Evolutionary conservation across 108 stramenopile genomes (phyloP).

Genomic region (Bacterosira constricta): DNA sequence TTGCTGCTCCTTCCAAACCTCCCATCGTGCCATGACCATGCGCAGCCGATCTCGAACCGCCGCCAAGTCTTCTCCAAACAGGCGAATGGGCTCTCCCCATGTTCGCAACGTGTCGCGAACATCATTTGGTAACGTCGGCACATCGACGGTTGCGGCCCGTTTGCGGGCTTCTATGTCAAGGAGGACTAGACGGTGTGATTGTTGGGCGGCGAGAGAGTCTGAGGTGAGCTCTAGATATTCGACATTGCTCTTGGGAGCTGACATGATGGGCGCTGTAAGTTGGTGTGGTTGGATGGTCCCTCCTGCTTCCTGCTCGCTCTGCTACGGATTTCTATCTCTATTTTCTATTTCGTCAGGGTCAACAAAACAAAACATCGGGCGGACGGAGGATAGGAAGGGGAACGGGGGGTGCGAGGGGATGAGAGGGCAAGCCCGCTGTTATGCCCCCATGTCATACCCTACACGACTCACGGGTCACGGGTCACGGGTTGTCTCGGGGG

Average conservation of each 20-base stretch:
- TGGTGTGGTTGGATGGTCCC: background rate
- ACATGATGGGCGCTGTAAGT: background rate
- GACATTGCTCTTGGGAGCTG: conserved; percentile 17
- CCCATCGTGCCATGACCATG: conserved; percentile 63
- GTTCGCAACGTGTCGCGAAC: conserved; percentile 71
- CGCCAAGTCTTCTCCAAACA: conserved; percentile 93
- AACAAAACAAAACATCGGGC: too few species aligned
- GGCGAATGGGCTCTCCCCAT: conserved; percentile 75
- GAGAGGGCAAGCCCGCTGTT: too few species aligned
- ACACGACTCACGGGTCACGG: too few species aligned
- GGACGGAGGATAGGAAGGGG: background rate
- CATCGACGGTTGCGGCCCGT: conserved; percentile 74
- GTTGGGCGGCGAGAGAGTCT: conserved; percentile 61
- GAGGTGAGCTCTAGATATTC: conserved; percentile 64
- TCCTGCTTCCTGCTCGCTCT: too few species aligned
- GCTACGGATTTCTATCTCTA: too few species aligned
- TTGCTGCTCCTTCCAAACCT: conserved; percentile 55
- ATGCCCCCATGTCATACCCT: too few species aligned
- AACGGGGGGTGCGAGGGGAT: background rate
- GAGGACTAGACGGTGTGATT: conserved; percentile 61
- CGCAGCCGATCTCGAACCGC: conserved; percentile 86
- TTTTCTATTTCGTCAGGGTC: too few species aligned
- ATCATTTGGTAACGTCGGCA: conserved; percentile 83
- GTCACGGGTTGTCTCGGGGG: too few species aligned
- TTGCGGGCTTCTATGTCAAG: conserved; percentile 83